These are phyloP conservation scores for Mucor indicus DNA, from an alignment of 371 early-diverging fungal genomes.

Conservation along the genomic window DNA sequence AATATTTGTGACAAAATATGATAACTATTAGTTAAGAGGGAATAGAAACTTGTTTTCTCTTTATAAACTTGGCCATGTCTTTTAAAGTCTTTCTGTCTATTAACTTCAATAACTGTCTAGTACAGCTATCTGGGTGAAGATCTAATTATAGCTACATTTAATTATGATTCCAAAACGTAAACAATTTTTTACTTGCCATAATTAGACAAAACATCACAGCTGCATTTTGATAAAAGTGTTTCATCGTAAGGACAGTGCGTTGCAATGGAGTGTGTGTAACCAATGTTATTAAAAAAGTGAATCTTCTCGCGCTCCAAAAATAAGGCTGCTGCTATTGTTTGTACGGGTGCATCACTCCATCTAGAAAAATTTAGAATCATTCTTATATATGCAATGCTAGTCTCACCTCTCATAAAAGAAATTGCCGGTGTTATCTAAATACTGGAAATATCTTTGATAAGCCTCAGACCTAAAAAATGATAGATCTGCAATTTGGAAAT, in stretches of 20 bases:
- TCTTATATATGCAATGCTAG: neutral
- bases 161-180: too few species aligned
- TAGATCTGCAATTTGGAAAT: constrained; percentile 67
- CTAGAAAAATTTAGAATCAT: constrained; percentile 54
- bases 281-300: constrained; percentile 89
- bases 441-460: constrained; percentile 77
- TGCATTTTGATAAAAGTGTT: constrained; percentile 21
- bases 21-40: too few species aligned
- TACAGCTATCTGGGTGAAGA: constrained; percentile 30
- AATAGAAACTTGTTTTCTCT: constrained; percentile 1
- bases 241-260: constrained; percentile 35
- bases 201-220: constrained; percentile 26
- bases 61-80: constrained; percentile 4
- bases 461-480: constrained; percentile 69
- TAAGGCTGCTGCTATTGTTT: constrained; percentile 86
- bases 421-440: constrained; percentile 80
- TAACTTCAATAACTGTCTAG: constrained; percentile 19
- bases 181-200: constrained; percentile 19
- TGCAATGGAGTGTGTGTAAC: constrained; percentile 67
- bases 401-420: constrained; percentile 90
- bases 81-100: constrained; percentile 16
- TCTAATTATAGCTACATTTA: constrained; percentile 13
- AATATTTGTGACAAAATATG: too few species aligned
- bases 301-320: constrained; percentile 73
- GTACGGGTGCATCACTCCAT: constrained; percentile 51